Percentiles rank a stretch among this genome's conserved stretches.
Conservation (phyloP, 257 asterid species). For the Penstemon davidsonii region DNA sequence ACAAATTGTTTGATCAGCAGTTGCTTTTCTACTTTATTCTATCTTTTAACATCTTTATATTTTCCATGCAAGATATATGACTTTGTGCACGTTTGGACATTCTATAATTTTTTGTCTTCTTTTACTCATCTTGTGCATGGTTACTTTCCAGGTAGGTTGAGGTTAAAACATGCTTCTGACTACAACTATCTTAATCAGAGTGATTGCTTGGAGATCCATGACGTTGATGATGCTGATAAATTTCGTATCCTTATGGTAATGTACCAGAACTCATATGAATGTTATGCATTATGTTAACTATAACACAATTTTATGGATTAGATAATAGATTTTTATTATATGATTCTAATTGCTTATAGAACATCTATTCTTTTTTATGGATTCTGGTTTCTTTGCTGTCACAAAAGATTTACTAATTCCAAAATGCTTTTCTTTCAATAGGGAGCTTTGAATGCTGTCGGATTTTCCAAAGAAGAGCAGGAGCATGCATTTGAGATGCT, state of each 20-base stretch:
- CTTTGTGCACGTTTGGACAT: constrained; percentile 3
- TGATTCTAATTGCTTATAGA: constrained; percentile 21
- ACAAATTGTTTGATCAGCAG: not conserved
- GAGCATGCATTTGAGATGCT: constrained; percentile 78
- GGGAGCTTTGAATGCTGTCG: constrained; percentile 65
- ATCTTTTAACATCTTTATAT: not conserved
- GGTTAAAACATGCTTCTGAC: constrained; percentile 62
- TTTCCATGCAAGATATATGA: not conserved
- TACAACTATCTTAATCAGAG: constrained; percentile 82
- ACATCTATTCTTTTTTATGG: constrained; percentile 14
- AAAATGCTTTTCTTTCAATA: constrained; percentile 33
- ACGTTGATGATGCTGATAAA: constrained; percentile 64
- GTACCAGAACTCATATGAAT: constrained; percentile 15
- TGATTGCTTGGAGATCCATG: constrained; percentile 61
- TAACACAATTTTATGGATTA: not conserved
- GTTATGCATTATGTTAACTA: not conserved
- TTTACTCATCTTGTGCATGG: constrained; percentile 21
- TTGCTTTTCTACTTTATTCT: too few relatives aligned
- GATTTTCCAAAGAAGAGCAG: constrained; percentile 75
- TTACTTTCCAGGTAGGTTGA: constrained; percentile 63
- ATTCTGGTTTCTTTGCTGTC: constrained; percentile 3
- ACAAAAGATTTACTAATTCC: constrained; percentile 20
- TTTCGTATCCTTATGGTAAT: constrained; percentile 62
- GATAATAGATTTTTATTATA: not conserved
- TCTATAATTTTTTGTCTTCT: constrained; percentile 11